A percentile compares a stretch with the other conserved stretches of the same genome.
Conservation (phyloP, 768 basidiomycete species). For the Termitomyces sp. region DNA sequence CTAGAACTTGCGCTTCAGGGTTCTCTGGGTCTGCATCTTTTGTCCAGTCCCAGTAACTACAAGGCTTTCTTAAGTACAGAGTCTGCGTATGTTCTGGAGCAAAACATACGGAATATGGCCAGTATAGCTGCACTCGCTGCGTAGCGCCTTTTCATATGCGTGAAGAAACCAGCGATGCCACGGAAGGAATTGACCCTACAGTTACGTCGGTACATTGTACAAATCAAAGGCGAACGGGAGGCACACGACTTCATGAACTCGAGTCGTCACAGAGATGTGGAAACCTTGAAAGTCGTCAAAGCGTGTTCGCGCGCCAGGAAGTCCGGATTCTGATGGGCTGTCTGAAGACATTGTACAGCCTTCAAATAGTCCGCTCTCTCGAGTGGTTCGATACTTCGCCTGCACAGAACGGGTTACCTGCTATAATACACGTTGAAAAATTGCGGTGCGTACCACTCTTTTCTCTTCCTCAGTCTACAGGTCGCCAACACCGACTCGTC, state of each 20-base stretch:
- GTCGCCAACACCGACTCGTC: neutral
- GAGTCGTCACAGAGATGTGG: neutral
- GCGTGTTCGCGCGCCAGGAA: neutral
- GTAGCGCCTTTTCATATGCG: constrained; percentile 20
- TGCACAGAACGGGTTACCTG: neutral
- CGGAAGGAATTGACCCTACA: constrained; percentile 24
- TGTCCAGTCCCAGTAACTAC: constrained; percentile 39
- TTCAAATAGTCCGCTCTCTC: constrained; percentile 1
- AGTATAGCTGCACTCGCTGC: constrained; percentile 20
- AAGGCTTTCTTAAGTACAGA: neutral
- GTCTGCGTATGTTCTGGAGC: neutral
- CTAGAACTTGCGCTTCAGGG: constrained; percentile 14
- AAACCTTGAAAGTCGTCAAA: constrained; percentile 10
- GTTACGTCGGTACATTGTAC: no score
- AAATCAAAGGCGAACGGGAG: neutral
- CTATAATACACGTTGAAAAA: neutral
- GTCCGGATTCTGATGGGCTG: neutral
- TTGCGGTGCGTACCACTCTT: neutral
- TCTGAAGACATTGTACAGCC: constrained; percentile 5
- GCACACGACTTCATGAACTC: constrained; percentile 6
- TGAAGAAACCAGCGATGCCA: constrained; percentile 26
- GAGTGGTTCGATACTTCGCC: neutral
- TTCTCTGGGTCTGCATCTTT: constrained; percentile 23
- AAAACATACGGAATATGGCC: constrained; percentile 20
- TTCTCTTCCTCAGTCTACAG: neutral